Percentiles rank a stretch among this genome's conserved stretches.
These are phyloP conservation scores for Schwanniomyces pseudopolymorphus DNA, from an alignment of 805 yeast genomes.

Conservation along the genomic window DNA sequence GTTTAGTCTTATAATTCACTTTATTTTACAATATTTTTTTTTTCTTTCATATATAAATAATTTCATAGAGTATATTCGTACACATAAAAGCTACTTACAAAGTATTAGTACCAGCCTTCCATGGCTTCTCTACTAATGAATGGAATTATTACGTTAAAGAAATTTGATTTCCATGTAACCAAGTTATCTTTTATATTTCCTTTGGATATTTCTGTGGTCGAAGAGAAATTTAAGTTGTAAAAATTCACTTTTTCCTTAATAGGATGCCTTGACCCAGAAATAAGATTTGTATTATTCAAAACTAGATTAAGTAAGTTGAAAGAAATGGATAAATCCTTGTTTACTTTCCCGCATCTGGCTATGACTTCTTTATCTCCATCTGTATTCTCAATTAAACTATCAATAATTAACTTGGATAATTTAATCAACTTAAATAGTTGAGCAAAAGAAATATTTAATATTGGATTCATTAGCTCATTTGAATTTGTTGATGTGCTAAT, in stretches of 20 bases:
- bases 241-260: slow-evolving; percentile 23
- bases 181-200: slow-evolving; percentile 4
- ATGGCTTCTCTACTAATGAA: slow-evolving; percentile 29
- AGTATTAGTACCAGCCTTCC: slow-evolving; percentile 35
- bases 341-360: slow-evolving; percentile 31
- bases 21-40: background rate
- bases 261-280: slow-evolving; percentile 19
- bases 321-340: slow-evolving; percentile 35
- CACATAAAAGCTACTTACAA: background rate
- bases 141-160: slow-evolving; percentile 19
- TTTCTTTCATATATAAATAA: background rate
- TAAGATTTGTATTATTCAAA: slow-evolving; percentile 22
- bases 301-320: slow-evolving; percentile 30
- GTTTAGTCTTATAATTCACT: background rate
- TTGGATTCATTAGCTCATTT: slow-evolving; percentile 24
- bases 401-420: slow-evolving; percentile 34
- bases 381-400: slow-evolving; percentile 18
- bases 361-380: slow-evolving; percentile 26
- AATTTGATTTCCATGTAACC: slow-evolving; percentile 19
- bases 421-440: slow-evolving; percentile 36
- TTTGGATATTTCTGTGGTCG: slow-evolving; percentile 3
- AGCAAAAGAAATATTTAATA: slow-evolving; percentile 30
- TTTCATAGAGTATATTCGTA: slow-evolving; percentile 3
- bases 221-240: slow-evolving; percentile 27
- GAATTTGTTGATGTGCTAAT: slow-evolving; percentile 17